These are phyloP conservation scores for Penicillium griseofulvum DNA, from an alignment of 2,329 filamentous ascomycete genomes.

Conservation along the genomic window DNA sequence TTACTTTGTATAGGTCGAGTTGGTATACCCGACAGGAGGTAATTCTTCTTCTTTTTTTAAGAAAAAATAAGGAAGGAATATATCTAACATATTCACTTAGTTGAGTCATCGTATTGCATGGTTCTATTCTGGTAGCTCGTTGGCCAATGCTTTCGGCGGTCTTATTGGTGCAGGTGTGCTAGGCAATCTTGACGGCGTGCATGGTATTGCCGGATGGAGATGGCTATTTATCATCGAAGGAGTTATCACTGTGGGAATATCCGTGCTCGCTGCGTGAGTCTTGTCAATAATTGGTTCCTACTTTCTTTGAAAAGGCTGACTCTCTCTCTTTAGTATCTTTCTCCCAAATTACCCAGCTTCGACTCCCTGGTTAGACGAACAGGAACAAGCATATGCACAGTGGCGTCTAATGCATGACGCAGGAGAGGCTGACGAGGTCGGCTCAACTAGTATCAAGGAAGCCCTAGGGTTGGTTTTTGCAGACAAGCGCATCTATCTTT, in stretches of 20 bases:
- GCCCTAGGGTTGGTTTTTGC: constrained; percentile 44
- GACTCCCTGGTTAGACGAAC: constrained; percentile 52
- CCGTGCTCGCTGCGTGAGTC: constrained; percentile 35
- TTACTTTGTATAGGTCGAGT: constrained; percentile 47
- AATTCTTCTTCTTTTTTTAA: constrained; percentile 37
- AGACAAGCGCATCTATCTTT: constrained; percentile 37
- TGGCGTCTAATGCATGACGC: constrained; percentile 53
- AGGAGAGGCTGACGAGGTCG: constrained; percentile 44
- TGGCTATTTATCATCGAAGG: constrained; percentile 62
- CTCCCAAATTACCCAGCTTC: constrained; percentile 54
- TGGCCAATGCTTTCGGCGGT: constrained; percentile 54
- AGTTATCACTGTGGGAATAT: constrained; percentile 39
- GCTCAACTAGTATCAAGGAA: constrained; percentile 42
- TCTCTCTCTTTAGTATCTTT: constrained; percentile 25
- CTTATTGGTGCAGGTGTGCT: constrained; percentile 52
- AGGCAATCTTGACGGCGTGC: constrained; percentile 26
- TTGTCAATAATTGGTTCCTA: neutral
- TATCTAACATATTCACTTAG: constrained; percentile 36
- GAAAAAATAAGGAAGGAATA: constrained; percentile 44
- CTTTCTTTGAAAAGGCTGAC: neutral
- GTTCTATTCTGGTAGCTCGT: constrained; percentile 48
- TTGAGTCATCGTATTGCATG: constrained; percentile 48
- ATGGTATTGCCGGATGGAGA: constrained; percentile 45
- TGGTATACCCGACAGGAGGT: constrained; percentile 64
- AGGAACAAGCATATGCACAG: constrained; percentile 54